phyloP scores from a whole-genome alignment of 2,329 filamentous ascomycete genomes.

The Penicillium vulpinum region DNA sequence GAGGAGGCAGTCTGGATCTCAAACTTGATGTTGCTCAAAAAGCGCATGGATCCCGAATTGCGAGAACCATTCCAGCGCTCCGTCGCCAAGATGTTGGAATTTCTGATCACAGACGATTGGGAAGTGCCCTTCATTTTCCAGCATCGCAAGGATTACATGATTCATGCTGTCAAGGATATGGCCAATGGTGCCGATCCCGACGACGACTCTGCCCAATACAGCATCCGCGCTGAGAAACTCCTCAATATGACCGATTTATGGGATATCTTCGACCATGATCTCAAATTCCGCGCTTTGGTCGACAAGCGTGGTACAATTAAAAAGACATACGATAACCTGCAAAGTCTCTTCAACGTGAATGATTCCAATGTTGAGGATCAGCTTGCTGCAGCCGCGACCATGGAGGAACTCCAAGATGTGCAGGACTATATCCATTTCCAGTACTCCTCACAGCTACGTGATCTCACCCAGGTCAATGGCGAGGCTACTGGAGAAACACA shows the following conservation, averaged over 20 bases:
- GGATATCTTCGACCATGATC: slow-evolving; percentile 90
- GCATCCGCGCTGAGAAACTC: slow-evolving; percentile 78
- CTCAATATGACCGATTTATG: slow-evolving; percentile 91
- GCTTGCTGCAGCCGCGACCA: slow-evolving; percentile 74
- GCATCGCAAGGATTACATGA: slow-evolving; percentile 95
- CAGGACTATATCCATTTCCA: slow-evolving; percentile 97
- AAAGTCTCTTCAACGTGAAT: slow-evolving; percentile 62
- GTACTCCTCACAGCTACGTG: slow-evolving; percentile 80
- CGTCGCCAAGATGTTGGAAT: slow-evolving; percentile 88
- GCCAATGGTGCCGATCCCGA: slow-evolving; percentile 65
- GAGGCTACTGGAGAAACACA: slow-evolving; percentile 66
- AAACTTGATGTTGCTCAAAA: slow-evolving; percentile 84
- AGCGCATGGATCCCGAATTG: slow-evolving; percentile 70
- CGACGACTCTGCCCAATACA: slow-evolving; percentile 66
- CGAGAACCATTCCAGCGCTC: slow-evolving; percentile 82
- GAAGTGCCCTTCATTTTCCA: slow-evolving; percentile 98
- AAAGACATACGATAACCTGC: slow-evolving; percentile 74
- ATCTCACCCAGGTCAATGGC: slow-evolving; percentile 65
- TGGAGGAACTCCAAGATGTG: slow-evolving; percentile 94
- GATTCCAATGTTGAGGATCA: slow-evolving; percentile 80
- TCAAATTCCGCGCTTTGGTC: slow-evolving; percentile 89
- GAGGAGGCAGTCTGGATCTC: slow-evolving; percentile 94
- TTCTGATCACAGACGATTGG: slow-evolving; percentile 90
- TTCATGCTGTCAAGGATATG: slow-evolving; percentile 75
- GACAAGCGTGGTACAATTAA: slow-evolving; percentile 88